Evolutionary conservation across 805 yeast genomes (phyloP), one percentile per base, ranked within the genome.

Genomic region (Wickerhamiella alocasiicola): DNA sequence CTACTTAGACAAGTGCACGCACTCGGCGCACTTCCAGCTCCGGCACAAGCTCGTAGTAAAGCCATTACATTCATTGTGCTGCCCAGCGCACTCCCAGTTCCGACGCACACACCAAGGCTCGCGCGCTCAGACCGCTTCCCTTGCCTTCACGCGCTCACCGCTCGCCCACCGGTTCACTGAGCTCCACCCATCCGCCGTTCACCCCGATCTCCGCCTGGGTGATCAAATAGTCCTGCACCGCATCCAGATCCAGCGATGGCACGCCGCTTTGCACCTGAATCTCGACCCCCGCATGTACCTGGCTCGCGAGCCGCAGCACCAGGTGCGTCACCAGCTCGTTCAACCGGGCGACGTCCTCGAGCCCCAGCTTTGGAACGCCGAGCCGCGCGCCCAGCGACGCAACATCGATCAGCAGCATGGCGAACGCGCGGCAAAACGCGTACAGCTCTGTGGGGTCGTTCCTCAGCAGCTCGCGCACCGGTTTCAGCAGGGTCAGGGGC

Each of bases 181-280:
- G n/a, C n/a, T n/a, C 36, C 9, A 17, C 19, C 64, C 64, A 59
- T 39, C 59, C 62, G 9, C 55, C 60, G 39, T 59, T 55, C 28
- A 58, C 45, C 31, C 53, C 62, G 18, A 55, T 43, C 27, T 51
- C 54, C 18, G 50, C 48, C 17, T 39, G 37, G 6, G 50, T 48
- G 33, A 52, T 50, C 24, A 52, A 31, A 29, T 49, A 46, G 42
- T 51, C 54, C 36, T 52, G 55, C 27, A 52, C 20, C 26, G 49
- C 23, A 17, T 52, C 56, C 13, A 51, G 29, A 29, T 52, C 56
- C 7, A 42, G 36, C 9, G 23, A 41, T n/a, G 43, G 40, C 7
- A 35, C 20, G 12, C 44, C 51, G 18, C 52, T 45, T 25, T 46
- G 45, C 18, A 49, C 36, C 36, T 48, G 51, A 31, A 51, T 44